Conservation (phyloP, 768 basidiomycete genomes). For the Boletus rufocinnamomeus region DNA sequence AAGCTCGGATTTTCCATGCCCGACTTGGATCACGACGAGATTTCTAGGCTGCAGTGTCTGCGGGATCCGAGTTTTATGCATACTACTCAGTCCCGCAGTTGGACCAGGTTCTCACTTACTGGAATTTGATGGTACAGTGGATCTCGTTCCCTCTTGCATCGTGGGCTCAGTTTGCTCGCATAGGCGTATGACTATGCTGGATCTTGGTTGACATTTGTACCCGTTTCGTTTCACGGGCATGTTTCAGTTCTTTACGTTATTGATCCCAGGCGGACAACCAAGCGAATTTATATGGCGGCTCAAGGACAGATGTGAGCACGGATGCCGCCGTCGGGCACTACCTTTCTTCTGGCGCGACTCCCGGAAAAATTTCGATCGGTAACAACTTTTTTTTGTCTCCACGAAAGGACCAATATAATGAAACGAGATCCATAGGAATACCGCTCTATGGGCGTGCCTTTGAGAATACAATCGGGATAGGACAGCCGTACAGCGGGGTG, state of each 20-base stretch:
- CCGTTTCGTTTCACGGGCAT: constrained; percentile 32
- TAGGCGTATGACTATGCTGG: constrained; percentile 79
- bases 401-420: background rate
- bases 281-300: constrained; percentile 71
- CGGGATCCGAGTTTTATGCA: constrained; percentile 59
- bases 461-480: constrained; percentile 66
- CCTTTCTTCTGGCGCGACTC: constrained; percentile 57
- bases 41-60: constrained; percentile 56
- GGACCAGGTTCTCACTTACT: constrained; percentile 66
- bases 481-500: constrained; percentile 67
- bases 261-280: constrained; percentile 46
- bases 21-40: background rate
- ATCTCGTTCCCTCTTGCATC: background rate
- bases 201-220: constrained; percentile 66
- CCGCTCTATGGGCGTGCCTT: constrained; percentile 83
- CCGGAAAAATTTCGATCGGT: constrained; percentile 70
- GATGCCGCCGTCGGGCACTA: constrained; percentile 68
- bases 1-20: constrained; percentile 1
- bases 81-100: constrained; percentile 62
- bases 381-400: constrained; percentile 1
- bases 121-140: constrained; percentile 73
- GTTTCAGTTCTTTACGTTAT: background rate
- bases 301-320: constrained; percentile 63
- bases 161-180: constrained; percentile 1
- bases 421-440: constrained; percentile 46